Percentiles rank a stretch among this genome's conserved stretches.
Conservation (phyloP, 2,329 filamentous ascomycete genomes). For the Botrytis fabae region DNA sequence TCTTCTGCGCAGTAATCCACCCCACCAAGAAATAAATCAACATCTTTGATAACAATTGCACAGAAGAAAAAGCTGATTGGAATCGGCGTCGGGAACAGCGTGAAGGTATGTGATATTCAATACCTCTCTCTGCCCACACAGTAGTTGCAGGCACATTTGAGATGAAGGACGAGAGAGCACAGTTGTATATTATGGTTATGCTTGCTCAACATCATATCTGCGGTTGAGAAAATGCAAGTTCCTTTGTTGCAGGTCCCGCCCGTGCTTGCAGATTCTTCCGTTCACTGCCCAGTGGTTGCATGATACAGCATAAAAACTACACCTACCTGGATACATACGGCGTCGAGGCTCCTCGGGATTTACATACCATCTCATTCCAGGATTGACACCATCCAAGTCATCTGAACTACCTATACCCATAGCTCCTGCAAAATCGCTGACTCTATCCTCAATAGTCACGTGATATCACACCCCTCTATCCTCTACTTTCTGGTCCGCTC, state of each 20-base stretch:
- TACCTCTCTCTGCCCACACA: neutral
- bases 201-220: too few species aligned
- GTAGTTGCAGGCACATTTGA: neutral
- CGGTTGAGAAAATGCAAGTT: slow-evolving; percentile 5
- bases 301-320: neutral
- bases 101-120: neutral
- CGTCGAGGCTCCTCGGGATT: neutral
- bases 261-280: slow-evolving; percentile 7
- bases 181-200: neutral
- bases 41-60: neutral
- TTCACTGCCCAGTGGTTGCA: neutral
- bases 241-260: neutral
- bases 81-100: neutral
- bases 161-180: neutral
- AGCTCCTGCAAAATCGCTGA: neutral
- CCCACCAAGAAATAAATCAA: neutral
- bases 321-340: neutral
- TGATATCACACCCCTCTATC: neutral
- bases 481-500: too few species aligned
- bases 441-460: neutral
- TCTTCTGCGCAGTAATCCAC: neutral
- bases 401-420: neutral
- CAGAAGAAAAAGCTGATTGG: neutral
- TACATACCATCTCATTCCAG: neutral
- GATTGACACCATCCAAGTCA: neutral